Percentiles rank a stretch among this genome's conserved stretches.
Evolutionary conservation across 2,329 filamentous ascomycete species (phyloP).

Genomic region (Aspergillus pseudoviridinutans): DNA sequence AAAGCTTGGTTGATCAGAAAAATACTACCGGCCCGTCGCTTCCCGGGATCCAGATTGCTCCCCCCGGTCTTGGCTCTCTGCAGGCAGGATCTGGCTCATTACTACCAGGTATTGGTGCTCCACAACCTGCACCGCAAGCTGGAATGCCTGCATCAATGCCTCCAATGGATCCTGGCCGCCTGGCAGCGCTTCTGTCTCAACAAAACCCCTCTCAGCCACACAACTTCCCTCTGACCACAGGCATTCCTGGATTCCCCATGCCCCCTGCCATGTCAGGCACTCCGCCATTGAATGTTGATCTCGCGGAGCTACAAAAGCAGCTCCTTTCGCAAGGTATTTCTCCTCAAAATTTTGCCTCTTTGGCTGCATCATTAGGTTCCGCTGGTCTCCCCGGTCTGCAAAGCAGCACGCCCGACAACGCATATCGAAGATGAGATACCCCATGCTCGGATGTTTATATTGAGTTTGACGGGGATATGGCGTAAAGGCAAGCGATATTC

Average conservation of each 20-base stretch:
- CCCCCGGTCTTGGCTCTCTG: constrained; percentile 51
- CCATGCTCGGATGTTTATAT: constrained; percentile 57
- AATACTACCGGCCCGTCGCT: constrained; percentile 60
- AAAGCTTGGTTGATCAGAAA: constrained; percentile 87
- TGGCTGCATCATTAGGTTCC: constrained; percentile 21
- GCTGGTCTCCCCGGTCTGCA: constrained; percentile 33
- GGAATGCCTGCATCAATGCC: constrained; percentile 36
- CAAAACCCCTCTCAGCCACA: constrained; percentile 34
- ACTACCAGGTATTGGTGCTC: constrained; percentile 47
- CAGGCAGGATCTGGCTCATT: constrained; percentile 42
- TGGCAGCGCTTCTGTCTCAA: constrained; percentile 45
- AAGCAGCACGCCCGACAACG: constrained; percentile 33
- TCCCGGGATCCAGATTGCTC: constrained; percentile 53
- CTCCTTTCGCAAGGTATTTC: constrained; percentile 32
- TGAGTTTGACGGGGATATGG: constrained; percentile 33
- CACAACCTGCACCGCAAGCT: constrained; percentile 34
- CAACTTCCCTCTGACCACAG: constrained; percentile 25
- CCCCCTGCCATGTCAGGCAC: constrained; percentile 47
- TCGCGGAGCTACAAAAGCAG: constrained; percentile 37
- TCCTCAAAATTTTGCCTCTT: constrained; percentile 39
- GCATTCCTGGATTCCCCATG: constrained; percentile 36
- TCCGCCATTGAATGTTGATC: constrained; percentile 40
- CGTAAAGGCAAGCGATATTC: not conserved
- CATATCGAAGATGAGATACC: constrained; percentile 25
- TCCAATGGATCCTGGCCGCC: constrained; percentile 45